A percentile compares a stretch with the other conserved stretches of the same genome.
These are phyloP conservation scores for Fagus sylvatica DNA, from an alignment of 306 rosid species.

Conservation along the genomic window DNA sequence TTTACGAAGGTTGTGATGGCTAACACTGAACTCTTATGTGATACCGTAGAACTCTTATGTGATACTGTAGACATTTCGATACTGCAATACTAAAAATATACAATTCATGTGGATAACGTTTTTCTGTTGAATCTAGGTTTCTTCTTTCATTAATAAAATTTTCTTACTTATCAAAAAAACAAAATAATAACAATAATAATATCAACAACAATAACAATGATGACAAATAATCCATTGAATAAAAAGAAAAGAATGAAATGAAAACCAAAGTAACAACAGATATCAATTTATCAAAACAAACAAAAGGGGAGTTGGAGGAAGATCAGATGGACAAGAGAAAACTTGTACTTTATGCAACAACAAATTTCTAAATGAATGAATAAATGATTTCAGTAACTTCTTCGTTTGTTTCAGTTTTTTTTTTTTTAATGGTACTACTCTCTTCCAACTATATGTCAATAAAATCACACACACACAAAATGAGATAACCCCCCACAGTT, in stretches of 20 bases:
- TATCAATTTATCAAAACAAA: not conserved
- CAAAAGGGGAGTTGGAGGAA: not conserved
- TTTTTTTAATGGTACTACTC: not conserved
- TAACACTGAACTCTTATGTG: too few relatives aligned
- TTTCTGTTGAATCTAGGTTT: too few relatives aligned
- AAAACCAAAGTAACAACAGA: not conserved
- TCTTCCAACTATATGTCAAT: not conserved
- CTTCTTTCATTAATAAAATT: too few relatives aligned
- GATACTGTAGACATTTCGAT: too few relatives aligned
- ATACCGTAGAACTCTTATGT: too few relatives aligned
- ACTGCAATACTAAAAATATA: too few relatives aligned
- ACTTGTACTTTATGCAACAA: not conserved
- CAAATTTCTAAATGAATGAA: not conserved
- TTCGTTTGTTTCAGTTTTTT: not conserved
- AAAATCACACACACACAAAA: not conserved
- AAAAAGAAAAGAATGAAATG: not conserved
- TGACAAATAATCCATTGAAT: not conserved
- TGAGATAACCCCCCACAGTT: not conserved
- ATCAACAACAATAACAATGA: not conserved
- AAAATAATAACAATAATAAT: not conserved
- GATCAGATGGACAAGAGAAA: not conserved
- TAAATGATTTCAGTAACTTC: not conserved
- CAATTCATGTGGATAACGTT: too few relatives aligned
- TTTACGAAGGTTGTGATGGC: too few relatives aligned
- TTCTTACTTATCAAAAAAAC: too few relatives aligned